Conservation (phyloP, 106 monocot species). For the Dendrobium chrysotoxum region DNA sequence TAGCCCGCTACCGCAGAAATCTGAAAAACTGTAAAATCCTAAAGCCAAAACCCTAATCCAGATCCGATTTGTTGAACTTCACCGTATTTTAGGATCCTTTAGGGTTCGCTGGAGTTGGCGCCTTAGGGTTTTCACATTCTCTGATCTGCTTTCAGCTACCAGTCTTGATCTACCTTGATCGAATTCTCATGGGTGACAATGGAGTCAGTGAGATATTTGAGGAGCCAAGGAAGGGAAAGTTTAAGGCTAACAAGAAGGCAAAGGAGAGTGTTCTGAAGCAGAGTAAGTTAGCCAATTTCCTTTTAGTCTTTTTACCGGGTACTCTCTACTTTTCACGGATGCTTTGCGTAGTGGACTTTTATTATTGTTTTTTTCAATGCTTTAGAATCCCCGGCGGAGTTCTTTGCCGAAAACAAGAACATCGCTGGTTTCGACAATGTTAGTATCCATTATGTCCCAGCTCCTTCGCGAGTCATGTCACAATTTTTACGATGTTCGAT, state of each 20-base stretch:
- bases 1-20: neutral
- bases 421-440: slow-evolving; percentile 99
- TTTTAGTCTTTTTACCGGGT: neutral
- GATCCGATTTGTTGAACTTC: neutral
- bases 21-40: neutral
- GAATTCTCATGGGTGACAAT: slow-evolving; percentile 28
- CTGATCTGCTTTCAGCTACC: neutral
- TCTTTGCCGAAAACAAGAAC: slow-evolving; percentile 99
- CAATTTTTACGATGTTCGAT: neutral
- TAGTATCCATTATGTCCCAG: neutral
- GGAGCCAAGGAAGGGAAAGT: slow-evolving; percentile 40
- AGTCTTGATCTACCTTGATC: neutral
- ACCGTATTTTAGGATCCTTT: neutral
- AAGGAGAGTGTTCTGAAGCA: slow-evolving; percentile 71
- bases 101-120: neutral
- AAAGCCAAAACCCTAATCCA: neutral
- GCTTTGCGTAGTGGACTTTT: neutral
- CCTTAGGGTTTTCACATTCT: neutral
- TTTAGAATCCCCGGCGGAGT: slow-evolving; percentile 94
- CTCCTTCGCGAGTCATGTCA: neutral
- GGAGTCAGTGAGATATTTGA: slow-evolving; percentile 26
- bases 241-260: slow-evolving; percentile 23
- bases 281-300: slow-evolving; percentile 26
- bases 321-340: neutral
- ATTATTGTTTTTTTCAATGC: slow-evolving; percentile 1